Evolutionary conservation across 2,329 filamentous ascomycete species (phyloP).

Genomic region (Cercospora sp.): DNA sequence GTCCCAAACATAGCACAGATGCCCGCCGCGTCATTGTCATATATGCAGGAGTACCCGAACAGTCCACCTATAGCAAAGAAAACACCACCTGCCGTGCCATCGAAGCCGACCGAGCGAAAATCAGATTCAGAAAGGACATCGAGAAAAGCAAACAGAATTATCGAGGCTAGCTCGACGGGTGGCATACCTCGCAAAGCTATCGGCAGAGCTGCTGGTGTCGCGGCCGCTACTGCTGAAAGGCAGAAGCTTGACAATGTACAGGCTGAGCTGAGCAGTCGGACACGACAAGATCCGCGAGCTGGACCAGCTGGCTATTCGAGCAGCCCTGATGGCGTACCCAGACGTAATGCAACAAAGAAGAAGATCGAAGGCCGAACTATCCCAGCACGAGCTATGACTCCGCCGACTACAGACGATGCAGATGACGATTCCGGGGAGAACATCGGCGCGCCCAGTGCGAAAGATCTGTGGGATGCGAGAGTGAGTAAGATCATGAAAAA

Average conservation of each 20-base stretch:
- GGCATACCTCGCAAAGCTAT: constrained; percentile 40
- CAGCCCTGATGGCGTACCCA: constrained; percentile 24
- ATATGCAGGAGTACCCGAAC: constrained; percentile 54
- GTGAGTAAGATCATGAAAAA: constrained; percentile 70
- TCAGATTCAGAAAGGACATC: constrained; percentile 29
- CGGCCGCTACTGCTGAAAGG: constrained; percentile 36
- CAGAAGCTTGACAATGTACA: constrained; percentile 37
- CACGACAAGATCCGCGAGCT: constrained; percentile 17
- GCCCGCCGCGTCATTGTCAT: constrained; percentile 36
- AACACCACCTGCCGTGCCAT: constrained; percentile 30
- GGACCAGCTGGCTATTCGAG: constrained; percentile 18
- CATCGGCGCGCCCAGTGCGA: constrained; percentile 33
- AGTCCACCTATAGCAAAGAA: constrained; percentile 37
- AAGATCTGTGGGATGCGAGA: constrained; percentile 60
- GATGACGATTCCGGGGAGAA: constrained; percentile 50
- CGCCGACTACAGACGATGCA: constrained; percentile 45
- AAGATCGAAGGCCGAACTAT: constrained; percentile 29
- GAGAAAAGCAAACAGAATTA: constrained; percentile 27
- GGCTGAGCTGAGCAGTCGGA: constrained; percentile 23
- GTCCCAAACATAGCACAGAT: constrained; percentile 16
- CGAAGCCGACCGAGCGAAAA: constrained; percentile 24
- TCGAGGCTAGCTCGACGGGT: constrained; percentile 25
- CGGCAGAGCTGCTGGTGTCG: constrained; percentile 35
- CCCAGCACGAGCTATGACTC: constrained; percentile 41
- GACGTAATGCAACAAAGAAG: constrained; percentile 27